These are phyloP conservation scores for Globomyces sp. DNA, from an alignment of 371 early-diverging fungal species.

Conservation along the genomic window DNA sequence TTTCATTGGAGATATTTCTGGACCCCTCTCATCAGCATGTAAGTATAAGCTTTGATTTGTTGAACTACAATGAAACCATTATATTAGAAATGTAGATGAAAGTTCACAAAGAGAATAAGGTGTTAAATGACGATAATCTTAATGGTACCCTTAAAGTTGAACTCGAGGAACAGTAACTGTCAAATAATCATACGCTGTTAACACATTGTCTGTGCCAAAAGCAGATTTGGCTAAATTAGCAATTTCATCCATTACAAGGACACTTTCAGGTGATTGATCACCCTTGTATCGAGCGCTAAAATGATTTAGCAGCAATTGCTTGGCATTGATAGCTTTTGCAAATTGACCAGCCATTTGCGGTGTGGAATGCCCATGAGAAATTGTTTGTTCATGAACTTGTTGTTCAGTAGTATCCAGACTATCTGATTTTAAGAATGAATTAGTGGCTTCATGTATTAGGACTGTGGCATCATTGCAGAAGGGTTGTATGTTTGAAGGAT, in stretches of 20 bases:
- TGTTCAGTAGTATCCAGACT: neutral
- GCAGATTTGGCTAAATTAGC: conserved; percentile 40
- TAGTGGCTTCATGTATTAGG: conserved; percentile 64
- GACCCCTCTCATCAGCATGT: no score
- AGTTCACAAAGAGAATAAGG: no score
- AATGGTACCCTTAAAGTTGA: no score
- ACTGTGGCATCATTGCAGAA: conserved; percentile 31
- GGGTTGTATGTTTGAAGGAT: conserved; percentile 37
- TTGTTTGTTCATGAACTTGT: conserved; percentile 40
- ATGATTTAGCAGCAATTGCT: conserved; percentile 55
- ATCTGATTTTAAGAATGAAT: conserved; percentile 45
- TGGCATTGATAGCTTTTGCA: conserved; percentile 46
- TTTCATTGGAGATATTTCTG: no score
- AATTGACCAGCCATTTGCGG: conserved; percentile 61
- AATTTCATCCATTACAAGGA: conserved; percentile 57
- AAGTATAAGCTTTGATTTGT: no score
- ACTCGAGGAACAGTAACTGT: neutral
- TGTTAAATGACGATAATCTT: no score
- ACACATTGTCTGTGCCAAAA: conserved; percentile 37
- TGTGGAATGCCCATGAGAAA: conserved; percentile 60
- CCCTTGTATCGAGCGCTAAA: conserved; percentile 60
- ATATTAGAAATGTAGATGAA: no score
- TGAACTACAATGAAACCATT: no score
- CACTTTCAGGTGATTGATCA: conserved; percentile 41
- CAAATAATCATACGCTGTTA: conserved; percentile 18